A percentile compares a stretch with the other conserved stretches of the same genome.
These are phyloP conservation scores for Lagenidium sp. DNA, from an alignment of 352 stramenopile species.

Conservation along the genomic window DNA sequence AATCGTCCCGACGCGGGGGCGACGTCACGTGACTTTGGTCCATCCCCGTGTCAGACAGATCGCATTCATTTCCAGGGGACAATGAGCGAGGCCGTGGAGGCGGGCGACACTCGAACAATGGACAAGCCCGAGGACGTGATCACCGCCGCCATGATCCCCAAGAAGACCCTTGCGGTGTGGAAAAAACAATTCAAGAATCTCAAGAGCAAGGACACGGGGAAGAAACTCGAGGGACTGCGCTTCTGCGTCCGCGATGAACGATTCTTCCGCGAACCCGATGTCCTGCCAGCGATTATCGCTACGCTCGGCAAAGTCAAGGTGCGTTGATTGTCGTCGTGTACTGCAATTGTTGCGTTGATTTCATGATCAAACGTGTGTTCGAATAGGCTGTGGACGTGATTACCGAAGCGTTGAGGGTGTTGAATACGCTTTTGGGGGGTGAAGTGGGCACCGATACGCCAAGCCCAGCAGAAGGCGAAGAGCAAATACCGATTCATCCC, in stretches of 20 bases:
- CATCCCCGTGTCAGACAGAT: no score
- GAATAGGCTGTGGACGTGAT: slow-evolving; percentile 14
- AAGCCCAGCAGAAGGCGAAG: not conserved
- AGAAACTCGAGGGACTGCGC: slow-evolving; percentile 45
- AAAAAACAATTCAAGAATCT: slow-evolving; percentile 57
- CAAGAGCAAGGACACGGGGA: slow-evolving; percentile 54
- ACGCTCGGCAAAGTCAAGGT: slow-evolving; percentile 44
- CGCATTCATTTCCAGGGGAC: no score
- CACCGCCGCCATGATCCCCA: no score
- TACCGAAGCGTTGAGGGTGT: slow-evolving; percentile 7
- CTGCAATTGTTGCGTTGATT: no score
- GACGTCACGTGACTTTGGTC: no score
- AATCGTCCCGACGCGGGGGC: no score
- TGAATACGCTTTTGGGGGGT: slow-evolving; percentile 9
- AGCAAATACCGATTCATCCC: slow-evolving; percentile 14
- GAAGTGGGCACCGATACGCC: not conserved
- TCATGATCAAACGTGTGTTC: not conserved
- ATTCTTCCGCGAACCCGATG: slow-evolving; percentile 54
- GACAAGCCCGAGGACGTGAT: no score
- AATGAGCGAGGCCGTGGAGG: slow-evolving; percentile 1
- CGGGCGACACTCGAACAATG: no score
- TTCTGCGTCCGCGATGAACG: slow-evolving; percentile 40
- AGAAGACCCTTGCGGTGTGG: slow-evolving; percentile 15
- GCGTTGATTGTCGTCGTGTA: not conserved
- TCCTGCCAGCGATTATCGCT: slow-evolving; percentile 34